Evolutionary conservation across 169 alveolate species (phyloP).

Genomic region (Eimeria sp.): DNA sequence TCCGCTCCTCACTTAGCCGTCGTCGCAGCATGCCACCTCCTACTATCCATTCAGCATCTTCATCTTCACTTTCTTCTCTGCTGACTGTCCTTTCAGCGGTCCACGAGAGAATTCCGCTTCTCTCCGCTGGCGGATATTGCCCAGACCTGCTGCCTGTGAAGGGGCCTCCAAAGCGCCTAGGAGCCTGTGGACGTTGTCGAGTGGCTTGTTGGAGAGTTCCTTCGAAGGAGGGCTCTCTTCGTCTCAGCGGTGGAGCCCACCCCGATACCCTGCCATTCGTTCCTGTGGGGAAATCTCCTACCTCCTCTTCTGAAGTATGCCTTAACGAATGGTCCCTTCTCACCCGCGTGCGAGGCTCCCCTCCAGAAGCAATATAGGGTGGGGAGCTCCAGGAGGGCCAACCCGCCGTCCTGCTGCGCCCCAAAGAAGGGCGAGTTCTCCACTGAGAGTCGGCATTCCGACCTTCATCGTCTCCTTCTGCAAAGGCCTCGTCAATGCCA

Average conservation of each 20-base stretch:
- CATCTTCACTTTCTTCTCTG: background rate
- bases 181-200: background rate
- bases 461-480: background rate
- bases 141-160: background rate
- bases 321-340: background rate
- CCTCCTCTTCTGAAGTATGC: background rate
- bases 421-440: conserved; percentile 23
- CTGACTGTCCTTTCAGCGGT: background rate
- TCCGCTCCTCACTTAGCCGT: background rate
- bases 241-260: background rate
- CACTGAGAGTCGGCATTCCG: background rate
- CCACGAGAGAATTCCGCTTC: conserved; percentile 1
- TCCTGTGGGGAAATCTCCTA: background rate
- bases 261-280: background rate
- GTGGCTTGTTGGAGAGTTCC: background rate
- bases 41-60: background rate
- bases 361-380: background rate
- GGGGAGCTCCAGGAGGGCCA: background rate
- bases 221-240: background rate
- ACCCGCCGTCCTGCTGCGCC: conserved; percentile 7
- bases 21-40: conserved; percentile 18
- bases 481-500: background rate
- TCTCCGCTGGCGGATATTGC: background rate
- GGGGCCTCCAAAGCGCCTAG: background rate
- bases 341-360: background rate